These are phyloP conservation scores for Takashimella koratensis DNA, from an alignment of 1,284 basidiomycete genomes.

Conservation along the genomic window DNA sequence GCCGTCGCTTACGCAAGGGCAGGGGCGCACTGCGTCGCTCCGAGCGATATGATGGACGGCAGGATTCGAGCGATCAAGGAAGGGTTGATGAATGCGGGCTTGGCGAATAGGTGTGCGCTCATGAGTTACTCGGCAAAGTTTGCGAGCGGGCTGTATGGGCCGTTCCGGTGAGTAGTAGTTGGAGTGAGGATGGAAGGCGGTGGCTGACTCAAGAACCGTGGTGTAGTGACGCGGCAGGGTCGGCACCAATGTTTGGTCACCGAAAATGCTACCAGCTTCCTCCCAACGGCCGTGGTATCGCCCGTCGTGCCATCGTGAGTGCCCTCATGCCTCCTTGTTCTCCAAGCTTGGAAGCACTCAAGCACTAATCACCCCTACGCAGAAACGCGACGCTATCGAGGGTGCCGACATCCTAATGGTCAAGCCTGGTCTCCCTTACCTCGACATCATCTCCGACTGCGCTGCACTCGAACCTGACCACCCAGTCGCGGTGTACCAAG, in stretches of 20 bases:
- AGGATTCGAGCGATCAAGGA: slow-evolving; percentile 86
- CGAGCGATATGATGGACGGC: slow-evolving; percentile 99
- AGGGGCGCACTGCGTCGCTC: slow-evolving; percentile 95
- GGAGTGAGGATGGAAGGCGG: too few species aligned
- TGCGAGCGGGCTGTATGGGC: slow-evolving; percentile 92
- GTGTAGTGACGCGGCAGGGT: slow-evolving; percentile 86
- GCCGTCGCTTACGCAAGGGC: slow-evolving; percentile 89
- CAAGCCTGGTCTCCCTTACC: slow-evolving; percentile 92
- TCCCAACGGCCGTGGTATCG: slow-evolving; percentile 80
- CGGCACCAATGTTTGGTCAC: slow-evolving; percentile 89
- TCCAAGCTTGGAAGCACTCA: too few species aligned
- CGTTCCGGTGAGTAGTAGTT: slow-evolving; percentile 77
- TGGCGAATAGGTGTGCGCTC: slow-evolving; percentile 80
- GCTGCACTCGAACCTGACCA: slow-evolving; percentile 75
- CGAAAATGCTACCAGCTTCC: slow-evolving; percentile 98
- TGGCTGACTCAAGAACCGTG: neutral
- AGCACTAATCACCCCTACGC: slow-evolving; percentile 4
- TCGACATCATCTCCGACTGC: slow-evolving; percentile 91
- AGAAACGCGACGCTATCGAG: slow-evolving; percentile 86
- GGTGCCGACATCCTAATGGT: slow-evolving; percentile 99
- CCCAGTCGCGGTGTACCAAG: slow-evolving; percentile 92
- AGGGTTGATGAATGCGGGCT: slow-evolving; percentile 72
- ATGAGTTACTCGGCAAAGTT: slow-evolving; percentile 99
- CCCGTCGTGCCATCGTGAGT: slow-evolving; percentile 85
- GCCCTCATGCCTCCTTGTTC: neutral